Percentiles rank a stretch among this genome's conserved stretches.
phyloP scores from a whole-genome alignment of 345 rosid species.

The Nasturtium officinale region DNA sequence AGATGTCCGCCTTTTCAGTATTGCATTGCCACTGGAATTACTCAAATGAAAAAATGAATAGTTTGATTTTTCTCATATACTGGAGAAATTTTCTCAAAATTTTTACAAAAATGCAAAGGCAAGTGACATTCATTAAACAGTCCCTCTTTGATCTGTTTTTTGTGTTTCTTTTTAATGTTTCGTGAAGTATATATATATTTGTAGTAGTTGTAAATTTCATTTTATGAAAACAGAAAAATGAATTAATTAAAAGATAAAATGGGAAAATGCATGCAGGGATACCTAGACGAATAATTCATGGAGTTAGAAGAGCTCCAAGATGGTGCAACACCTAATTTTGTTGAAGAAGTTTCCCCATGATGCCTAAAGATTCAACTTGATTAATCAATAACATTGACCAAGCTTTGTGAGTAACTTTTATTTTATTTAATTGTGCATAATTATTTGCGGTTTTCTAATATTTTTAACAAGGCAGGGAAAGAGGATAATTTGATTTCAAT shows the following conservation, averaged over 20 bases:
- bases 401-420: conserved; percentile 52
- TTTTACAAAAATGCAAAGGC: conserved; percentile 43
- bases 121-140: conserved; percentile 52
- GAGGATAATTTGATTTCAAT: conserved; percentile 49
- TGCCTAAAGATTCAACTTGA: conserved; percentile 61
- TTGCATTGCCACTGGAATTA: conserved; percentile 32
- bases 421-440: too few species aligned
- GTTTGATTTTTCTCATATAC: neutral
- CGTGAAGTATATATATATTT: neutral
- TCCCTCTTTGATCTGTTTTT: conserved; percentile 74
- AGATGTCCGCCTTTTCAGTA: conserved; percentile 34
- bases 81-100: neutral
- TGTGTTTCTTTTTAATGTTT: neutral
- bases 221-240: neutral
- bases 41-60: neutral
- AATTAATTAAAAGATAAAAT: conserved; percentile 7
- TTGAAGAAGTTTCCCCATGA: conserved; percentile 61
- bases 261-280: conserved; percentile 52
- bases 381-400: conserved; percentile 63
- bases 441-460: neutral
- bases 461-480: conserved; percentile 37
- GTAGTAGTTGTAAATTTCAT: neutral
- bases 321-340: conserved; percentile 71
- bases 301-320: conserved; percentile 77
- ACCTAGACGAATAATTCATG: conserved; percentile 66